These are phyloP conservation scores for Globisporangium echinulatum DNA, from an alignment of 352 stramenopile species.

Conservation along the genomic window DNA sequence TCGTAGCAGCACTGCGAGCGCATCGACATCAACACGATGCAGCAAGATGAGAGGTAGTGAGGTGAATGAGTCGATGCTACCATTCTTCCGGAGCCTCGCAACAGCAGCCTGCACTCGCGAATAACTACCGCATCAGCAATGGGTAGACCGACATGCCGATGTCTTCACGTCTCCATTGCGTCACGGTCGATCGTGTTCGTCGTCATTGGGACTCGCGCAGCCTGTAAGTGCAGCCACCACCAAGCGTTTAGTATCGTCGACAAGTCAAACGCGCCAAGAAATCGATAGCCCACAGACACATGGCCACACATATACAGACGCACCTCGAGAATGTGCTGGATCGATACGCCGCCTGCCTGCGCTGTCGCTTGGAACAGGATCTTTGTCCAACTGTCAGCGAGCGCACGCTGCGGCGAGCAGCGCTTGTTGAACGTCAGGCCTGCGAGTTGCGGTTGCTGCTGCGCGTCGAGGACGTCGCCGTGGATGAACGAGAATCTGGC, in stretches of 20 bases:
- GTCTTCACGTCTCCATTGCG: constrained; percentile 10
- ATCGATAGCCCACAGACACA: too few relatives aligned
- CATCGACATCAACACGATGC: too few relatives aligned
- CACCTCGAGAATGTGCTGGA: constrained; percentile 64
- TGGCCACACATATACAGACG: not conserved
- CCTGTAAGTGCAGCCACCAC: constrained; percentile 11
- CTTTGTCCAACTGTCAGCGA: constrained; percentile 87
- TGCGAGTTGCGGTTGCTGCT: constrained; percentile 37
- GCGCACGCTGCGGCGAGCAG: constrained; percentile 73
- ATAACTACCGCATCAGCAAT: constrained; percentile 28
- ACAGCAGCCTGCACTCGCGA: constrained; percentile 16
- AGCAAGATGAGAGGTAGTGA: not conserved
- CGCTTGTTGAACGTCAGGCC: constrained; percentile 63
- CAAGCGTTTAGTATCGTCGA: too few relatives aligned
- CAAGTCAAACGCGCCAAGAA: not conserved
- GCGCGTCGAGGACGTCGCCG: constrained; percentile 33
- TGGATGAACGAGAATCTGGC: constrained; percentile 74
- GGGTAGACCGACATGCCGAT: not conserved
- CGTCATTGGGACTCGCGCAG: constrained; percentile 6
- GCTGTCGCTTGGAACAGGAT: constrained; percentile 79
- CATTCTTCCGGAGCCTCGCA: constrained; percentile 61
- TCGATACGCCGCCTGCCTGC: constrained; percentile 48
- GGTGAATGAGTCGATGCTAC: constrained; percentile 18
- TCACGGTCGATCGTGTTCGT: not conserved
- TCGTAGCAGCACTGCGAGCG: not conserved